Evolutionary conservation across 1,284 basidiomycete species (phyloP).

Genomic region (Hymenochaete sp.): DNA sequence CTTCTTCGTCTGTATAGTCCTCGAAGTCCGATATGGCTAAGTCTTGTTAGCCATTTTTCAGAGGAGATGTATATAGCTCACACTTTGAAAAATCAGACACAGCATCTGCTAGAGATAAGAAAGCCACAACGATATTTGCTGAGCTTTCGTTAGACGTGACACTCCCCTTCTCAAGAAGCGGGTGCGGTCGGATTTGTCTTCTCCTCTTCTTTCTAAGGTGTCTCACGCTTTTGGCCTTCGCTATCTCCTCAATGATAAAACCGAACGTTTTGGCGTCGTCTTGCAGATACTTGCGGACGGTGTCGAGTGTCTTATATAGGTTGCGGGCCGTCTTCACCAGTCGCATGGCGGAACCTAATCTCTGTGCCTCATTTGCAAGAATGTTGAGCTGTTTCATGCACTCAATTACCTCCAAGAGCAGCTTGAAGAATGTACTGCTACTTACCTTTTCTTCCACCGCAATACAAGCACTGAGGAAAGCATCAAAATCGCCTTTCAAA

Average conservation of each 20-base stretch:
- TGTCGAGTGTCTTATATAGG: conserved; percentile 1
- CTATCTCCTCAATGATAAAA: conserved; percentile 6
- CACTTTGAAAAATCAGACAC: conserved; percentile 9
- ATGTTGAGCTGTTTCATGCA: conserved; percentile 5
- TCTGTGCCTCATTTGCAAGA: conserved; percentile 13
- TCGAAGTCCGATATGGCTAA: conserved; percentile 13
- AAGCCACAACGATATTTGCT: conserved; percentile 1
- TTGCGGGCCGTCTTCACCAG: conserved; percentile 9
- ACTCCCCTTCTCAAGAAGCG: conserved; percentile 1
- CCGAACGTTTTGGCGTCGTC: conserved; percentile 7
- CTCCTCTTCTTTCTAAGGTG: conserved; percentile 10
- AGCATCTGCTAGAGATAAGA: conserved; percentile 6
- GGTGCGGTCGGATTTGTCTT: too few species aligned
- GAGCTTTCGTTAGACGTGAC: conserved; percentile 3
- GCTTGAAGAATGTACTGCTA: too few species aligned
- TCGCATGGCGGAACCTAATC: conserved; percentile 13
- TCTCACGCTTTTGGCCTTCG: conserved; percentile 8
- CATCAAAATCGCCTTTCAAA: too few species aligned
- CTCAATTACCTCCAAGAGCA: too few species aligned
- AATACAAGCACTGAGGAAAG: too few species aligned
- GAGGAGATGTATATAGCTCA: not conserved
- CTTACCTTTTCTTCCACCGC: too few species aligned
- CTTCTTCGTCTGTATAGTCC: conserved; percentile 15
- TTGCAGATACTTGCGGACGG: conserved; percentile 10
- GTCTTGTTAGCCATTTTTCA: not conserved